A percentile compares a stretch with the other conserved stretches of the same genome.
Evolutionary conservation across 768 basidiomycete species (phyloP).

Genomic region (Agaricus blazei): DNA sequence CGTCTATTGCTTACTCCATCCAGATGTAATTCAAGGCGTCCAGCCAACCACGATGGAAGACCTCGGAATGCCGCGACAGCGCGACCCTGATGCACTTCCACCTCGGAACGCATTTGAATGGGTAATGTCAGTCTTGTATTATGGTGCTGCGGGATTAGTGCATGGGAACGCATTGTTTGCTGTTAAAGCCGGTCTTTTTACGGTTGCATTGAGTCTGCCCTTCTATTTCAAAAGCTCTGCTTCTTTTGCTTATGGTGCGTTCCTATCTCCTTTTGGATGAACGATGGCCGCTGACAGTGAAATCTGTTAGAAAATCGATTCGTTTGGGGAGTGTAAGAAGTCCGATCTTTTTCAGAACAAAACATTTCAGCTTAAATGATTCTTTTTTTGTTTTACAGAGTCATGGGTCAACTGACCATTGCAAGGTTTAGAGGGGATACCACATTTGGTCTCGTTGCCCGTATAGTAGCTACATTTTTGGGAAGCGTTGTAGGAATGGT

Average conservation of each 20-base stretch:
- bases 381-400: constrained; percentile 30
- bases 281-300: constrained; percentile 2
- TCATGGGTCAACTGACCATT: constrained; percentile 73
- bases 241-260: constrained; percentile 52
- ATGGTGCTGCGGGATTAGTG: constrained; percentile 31
- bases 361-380: neutral
- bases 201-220: constrained; percentile 54
- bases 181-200: constrained; percentile 64
- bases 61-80: constrained; percentile 48
- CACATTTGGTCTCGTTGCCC: constrained; percentile 54
- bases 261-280: neutral
- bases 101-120: constrained; percentile 56
- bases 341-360: neutral
- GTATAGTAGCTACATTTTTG: constrained; percentile 59
- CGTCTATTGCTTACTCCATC: neutral
- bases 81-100: constrained; percentile 74
- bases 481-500: constrained; percentile 59
- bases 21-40: constrained; percentile 53
- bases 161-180: constrained; percentile 65
- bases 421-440: constrained; percentile 76
- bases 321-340: constrained; percentile 64
- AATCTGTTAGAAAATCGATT: constrained; percentile 47
- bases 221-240: constrained; percentile 52
- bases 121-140: constrained; percentile 41
- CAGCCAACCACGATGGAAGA: constrained; percentile 37